Base-by-base conservation (phyloP, 2,329 filamentous ascomycete species). In the Alternaria sp. region DNA sequence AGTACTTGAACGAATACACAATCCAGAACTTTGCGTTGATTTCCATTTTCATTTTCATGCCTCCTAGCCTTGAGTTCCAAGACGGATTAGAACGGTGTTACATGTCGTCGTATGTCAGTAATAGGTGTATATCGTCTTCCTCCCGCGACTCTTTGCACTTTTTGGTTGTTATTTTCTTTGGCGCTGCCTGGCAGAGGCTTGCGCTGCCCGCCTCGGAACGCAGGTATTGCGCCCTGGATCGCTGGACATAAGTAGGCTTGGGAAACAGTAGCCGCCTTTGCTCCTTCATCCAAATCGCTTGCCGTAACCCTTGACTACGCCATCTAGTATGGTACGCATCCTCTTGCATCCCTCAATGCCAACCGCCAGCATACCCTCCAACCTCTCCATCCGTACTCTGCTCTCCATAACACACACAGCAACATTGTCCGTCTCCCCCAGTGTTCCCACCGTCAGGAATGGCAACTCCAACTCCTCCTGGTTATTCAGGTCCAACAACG, bases 291-390 rank as follows among this genome's bases (percentile, higher is more conserved):
- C 67, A 62, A 75, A 77, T 41, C 69, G 63, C 63, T 75, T 75
- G 21, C 75, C 75, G 52, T 74, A 75, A 1, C 67, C 72, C 52
- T 76, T 76, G 0, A 98, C 88, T 13, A 96, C 89, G 6, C 84
- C 83, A 76, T 98, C 93, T 70, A 99, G 75, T 49, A 97, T 90
- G 66, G 87, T 85, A 63, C 91, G 85, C 37, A 98, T 88, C 74
- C 93, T 90, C 78, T 90, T 92, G 78, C 94, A 98, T 5, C 93
- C 95, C 75, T 97, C 93, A 48, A 97, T 88, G 0, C 90, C 94
- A 1, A 97, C 92, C 0, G 91, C 92, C 68, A 99, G 80, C 93
- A 99, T 96, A 1, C 91, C 91, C 80, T 99, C 94, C 59, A 98
- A 75, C 56, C 93, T 85, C 57, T 84, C 84, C 63, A 90, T 86